Evolutionary conservation across 2,329 filamentous ascomycete genomes (phyloP), one percentile per base, ranked within the genome.

Genomic region (Colletotrichum lupini): DNA sequence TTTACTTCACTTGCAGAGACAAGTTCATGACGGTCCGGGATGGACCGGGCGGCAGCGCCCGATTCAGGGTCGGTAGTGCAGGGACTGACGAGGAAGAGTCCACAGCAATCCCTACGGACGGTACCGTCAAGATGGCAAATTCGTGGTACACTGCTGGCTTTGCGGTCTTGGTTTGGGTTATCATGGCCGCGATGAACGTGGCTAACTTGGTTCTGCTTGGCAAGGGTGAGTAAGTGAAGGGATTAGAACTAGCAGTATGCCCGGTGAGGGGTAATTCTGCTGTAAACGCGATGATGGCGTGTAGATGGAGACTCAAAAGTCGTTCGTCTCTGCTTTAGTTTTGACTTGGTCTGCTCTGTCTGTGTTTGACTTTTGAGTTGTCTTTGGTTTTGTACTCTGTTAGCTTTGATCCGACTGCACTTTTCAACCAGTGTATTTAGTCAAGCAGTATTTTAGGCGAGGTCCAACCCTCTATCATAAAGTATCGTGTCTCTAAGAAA

Each of bases 1-100:
- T 97, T 68, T 97, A 93, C 83, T 97, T 97, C 78, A 97, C 95
- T 0, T 94, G 93, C 77, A 88, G 92, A 56, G 89, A 91, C 76
- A 91, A 91, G 78, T 97, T 93, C 82, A 97, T 97, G 95, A 94
- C 90, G 9, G 92, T 94, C 82, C 87, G 70, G 8, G 67, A 42
- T 19, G 37, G 37, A 6, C 37, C 37, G 37, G 37, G 62, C 2
- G 86, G 87, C 42, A 79, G 81, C 28, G 82, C 83, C 7, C 77
- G 82, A 12, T 81, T 81, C 66, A 77, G 79, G 55, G 68, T 77
- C 56, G 37, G 16, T 14, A 14, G 6, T 14, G 16, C 14, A 7
- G 79, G 81, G 16, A 76, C 78, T 5, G 77, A 80, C 19, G 76
- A 78, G 1, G 74, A 73, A 22, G 71, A 72, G 56, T 65, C 58